Evolutionary conservation across 2,329 filamentous ascomycete species (phyloP), one percentile per base, ranked within the genome.

Genomic region (Colletotrichum shisoi): DNA sequence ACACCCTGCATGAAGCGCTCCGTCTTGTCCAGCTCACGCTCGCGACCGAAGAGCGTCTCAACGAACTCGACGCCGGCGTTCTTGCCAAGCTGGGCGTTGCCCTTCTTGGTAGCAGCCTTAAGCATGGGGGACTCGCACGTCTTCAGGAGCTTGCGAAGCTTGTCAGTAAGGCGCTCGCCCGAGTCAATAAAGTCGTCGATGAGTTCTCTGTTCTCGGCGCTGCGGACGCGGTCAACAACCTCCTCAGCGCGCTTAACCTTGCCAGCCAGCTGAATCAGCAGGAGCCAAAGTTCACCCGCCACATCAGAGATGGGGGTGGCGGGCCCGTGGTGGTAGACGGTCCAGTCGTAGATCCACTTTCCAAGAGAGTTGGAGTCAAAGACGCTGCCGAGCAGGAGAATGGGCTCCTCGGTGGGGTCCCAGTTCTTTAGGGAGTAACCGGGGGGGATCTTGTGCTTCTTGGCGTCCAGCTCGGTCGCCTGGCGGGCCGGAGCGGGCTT

Each of bases 321-420:
- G 15, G 93, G 87, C 44, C 92, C 92, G 72, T 96, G 89, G 77
- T 91, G 89, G 82, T 92, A 97, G 70, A 97, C 92, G 19, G 95
- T 97, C 95, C 95, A 99, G 84, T 98, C 95, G 80, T 97, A 99
- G 75, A 99, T 96, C 95, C 95, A 99, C 81, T 97, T 97, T 75
- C 95, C 95, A 37, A 99, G 85, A 31, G 93, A 97, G 85, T 98
- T 97, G 75, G 94, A 92, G 76, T 98, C 95, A 75, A 98, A 98
- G 63, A 98, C 95, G 76, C 92, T 96, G 57, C 95, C 95, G 24
- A 98, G 85, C 31, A 99, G 87, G 76, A 97, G 89, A 76, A 99
- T 97, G 58, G 95, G 95, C 72, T 93, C 89, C 82, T 98, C 94
- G 34, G 88, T 89, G 0, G 94, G 94, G 77, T 99, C 95, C 95